Base-by-base conservation (phyloP, 2,329 filamentous ascomycete species). In the Trichoderma koningiopsis region DNA sequence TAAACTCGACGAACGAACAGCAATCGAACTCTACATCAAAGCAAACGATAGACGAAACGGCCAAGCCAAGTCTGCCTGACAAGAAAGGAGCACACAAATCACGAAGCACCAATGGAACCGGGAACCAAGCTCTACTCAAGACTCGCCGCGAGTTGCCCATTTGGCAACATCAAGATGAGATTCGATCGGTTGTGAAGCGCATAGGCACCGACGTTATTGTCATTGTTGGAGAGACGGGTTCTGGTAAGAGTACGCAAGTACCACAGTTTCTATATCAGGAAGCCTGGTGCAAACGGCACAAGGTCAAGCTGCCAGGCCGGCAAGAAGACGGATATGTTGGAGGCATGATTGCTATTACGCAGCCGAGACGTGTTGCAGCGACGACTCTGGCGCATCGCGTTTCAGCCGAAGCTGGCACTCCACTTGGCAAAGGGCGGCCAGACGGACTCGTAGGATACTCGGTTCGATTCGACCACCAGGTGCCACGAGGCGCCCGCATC, bases 191-290 rank as follows among this genome's bases (percentile, higher is more conserved):
- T 2, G 81, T 97, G 7, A 83, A 83, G 14, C 75, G 77, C 5
- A 62, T 72, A 19, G 81, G 87, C 40, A 89, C 88, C 71, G 88
- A 96, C 75, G 88, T 97, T 1, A 86, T 99, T 63, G 85, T 99
- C 0, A 83, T 99, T 16, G 91, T 96, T 2, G 95, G 95, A 82
- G 95, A 98, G 79, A 99, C 96, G 0, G 96, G 96, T 78, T 97
- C 93, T 16, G 96, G 96, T 77, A 99, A 99, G 81, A 96, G 92
- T 82, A 99, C 96, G 0, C 96, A 99, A 80, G 90, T 97, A 0
- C 95, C 96, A 0, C 96, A 98, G 76, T 97, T 97, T 72, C 83
- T 99, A 8, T 87, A 91, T 57, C 80, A 83, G 31, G 92, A 97
- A 76, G 81, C 88, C 7, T 98, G 94, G 94, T 97, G 94, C 78